Percentiles rank a stretch among this genome's conserved stretches.
Evolutionary conservation across 2,329 filamentous ascomycete genomes (phyloP).

Genomic region (Chaetothyriales sp.): DNA sequence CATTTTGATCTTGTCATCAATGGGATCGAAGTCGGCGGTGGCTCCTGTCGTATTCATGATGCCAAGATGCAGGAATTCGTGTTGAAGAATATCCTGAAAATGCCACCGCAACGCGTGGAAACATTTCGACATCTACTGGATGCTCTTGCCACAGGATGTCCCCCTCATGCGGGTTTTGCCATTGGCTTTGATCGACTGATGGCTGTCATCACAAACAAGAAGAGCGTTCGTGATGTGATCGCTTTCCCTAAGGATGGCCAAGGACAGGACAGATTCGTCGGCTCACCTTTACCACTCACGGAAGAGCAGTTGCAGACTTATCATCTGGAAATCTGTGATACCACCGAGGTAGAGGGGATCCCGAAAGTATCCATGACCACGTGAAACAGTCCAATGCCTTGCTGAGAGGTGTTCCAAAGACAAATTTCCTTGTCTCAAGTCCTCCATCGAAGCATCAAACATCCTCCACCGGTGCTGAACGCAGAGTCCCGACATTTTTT

Average conservation of each 20-base stretch:
- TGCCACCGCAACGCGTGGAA: slow-evolving; percentile 53
- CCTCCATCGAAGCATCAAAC: no score
- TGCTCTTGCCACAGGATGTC: slow-evolving; percentile 71
- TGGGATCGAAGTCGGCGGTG: slow-evolving; percentile 83
- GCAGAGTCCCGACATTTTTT: not conserved
- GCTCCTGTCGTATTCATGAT: slow-evolving; percentile 80
- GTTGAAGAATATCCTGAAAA: slow-evolving; percentile 67
- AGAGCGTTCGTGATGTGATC: slow-evolving; percentile 81
- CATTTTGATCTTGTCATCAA: slow-evolving; percentile 96
- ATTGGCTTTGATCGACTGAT: slow-evolving; percentile 81
- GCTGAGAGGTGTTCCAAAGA: not conserved
- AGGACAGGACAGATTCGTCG: slow-evolving; percentile 72
- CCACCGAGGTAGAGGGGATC: not conserved
- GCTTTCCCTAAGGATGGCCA: slow-evolving; percentile 90
- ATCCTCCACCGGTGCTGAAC: not conserved
- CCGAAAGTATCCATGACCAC: not conserved
- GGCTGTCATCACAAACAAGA: slow-evolving; percentile 59
- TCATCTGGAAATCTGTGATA: slow-evolving; percentile 29
- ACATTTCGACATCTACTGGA: slow-evolving; percentile 77
- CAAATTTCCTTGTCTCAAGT: not conserved
- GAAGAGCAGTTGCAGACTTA: slow-evolving; percentile 45
- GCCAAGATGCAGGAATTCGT: slow-evolving; percentile 70
- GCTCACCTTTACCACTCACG: slow-evolving; percentile 56
- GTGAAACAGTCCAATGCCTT: not conserved
- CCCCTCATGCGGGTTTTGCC: slow-evolving; percentile 86